These are phyloP conservation scores for Rhypophila decipiens DNA, from an alignment of 495 filamentous ascomycete genomes.

Conservation along the genomic window DNA sequence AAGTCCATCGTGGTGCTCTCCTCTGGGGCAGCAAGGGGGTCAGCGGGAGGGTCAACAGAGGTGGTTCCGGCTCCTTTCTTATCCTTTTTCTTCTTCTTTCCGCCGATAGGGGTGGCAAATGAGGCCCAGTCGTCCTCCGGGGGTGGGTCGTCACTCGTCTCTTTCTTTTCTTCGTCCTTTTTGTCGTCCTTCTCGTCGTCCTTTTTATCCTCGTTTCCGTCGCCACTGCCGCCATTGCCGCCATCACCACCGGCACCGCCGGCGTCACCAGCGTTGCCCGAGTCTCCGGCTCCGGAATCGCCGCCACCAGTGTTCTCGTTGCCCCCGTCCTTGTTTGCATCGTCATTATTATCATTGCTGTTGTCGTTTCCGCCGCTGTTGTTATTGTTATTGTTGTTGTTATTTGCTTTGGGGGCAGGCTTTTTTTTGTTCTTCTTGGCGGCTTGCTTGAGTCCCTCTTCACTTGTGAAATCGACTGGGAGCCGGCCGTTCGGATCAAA, in stretches of 20 bases:
- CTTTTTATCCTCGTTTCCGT: constrained; percentile 26
- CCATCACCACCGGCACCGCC: constrained; percentile 20
- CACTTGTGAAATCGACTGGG: constrained; percentile 38
- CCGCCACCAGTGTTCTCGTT: constrained; percentile 12
- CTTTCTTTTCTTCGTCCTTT: constrained; percentile 25
- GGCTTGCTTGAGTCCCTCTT: constrained; percentile 39
- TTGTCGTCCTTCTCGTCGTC: constrained; percentile 25
- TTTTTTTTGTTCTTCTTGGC: constrained; percentile 31
- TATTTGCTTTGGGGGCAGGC: constrained; percentile 2
- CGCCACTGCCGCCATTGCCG: constrained; percentile 21
- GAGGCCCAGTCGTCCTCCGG: constrained; percentile 17
- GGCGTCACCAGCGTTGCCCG: constrained; percentile 17
- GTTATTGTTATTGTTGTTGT: constrained; percentile 6
- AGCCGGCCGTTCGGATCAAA: constrained; percentile 24
- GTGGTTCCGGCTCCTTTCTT: constrained; percentile 24
- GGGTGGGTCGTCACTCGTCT: constrained; percentile 14
- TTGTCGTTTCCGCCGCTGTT: constrained; percentile 41
- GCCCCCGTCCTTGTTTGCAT: constrained; percentile 15
- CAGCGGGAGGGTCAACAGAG: constrained; percentile 3
- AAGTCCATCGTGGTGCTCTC: constrained; percentile 18
- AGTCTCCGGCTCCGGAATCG: constrained; percentile 16
- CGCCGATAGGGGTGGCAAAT: constrained; percentile 11
- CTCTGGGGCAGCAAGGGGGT: constrained; percentile 3
- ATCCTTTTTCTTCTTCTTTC: constrained; percentile 43
- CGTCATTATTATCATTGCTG: constrained; percentile 21